Evolutionary conservation across 2,329 filamentous ascomycete species (phyloP).

Genomic region (Dactylellina cionopaga): DNA sequence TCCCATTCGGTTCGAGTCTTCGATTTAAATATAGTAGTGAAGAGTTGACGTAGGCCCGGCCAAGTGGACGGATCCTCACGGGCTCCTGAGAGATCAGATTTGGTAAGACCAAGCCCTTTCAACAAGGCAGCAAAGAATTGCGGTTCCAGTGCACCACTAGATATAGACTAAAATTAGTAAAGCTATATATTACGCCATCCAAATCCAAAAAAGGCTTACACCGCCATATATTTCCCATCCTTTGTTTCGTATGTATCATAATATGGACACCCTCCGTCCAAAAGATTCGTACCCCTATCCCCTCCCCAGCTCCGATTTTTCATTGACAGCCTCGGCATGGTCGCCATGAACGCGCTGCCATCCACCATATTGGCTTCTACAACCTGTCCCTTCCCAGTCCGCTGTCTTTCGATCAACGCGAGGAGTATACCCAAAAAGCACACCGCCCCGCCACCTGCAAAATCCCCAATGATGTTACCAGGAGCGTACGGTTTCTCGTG

Average conservation of each 20-base stretch:
- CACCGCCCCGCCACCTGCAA: conserved; percentile 85
- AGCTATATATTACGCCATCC: neutral
- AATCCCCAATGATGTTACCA: conserved; percentile 86
- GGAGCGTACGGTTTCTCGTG: conserved; percentile 76
- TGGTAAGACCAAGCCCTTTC: conserved; percentile 71
- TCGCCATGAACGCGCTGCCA: conserved; percentile 79
- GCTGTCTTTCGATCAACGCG: conserved; percentile 74
- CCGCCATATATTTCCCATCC: conserved; percentile 81
- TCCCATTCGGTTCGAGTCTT: conserved; percentile 86
- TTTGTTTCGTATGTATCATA: conserved; percentile 89
- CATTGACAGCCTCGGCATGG: conserved; percentile 76
- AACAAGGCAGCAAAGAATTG: conserved; percentile 80
- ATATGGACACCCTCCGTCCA: conserved; percentile 87
- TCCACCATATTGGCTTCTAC: conserved; percentile 98
- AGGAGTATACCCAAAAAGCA: conserved; percentile 84
- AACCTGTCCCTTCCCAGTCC: conserved; percentile 79
- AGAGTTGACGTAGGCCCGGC: conserved; percentile 71
- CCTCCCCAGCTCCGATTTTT: conserved; percentile 72
- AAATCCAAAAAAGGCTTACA: conserved; percentile 60
- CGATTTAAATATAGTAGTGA: conserved; percentile 72
- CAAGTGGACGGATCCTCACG: conserved; percentile 73
- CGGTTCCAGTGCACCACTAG: conserved; percentile 84
- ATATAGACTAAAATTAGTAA: conserved; percentile 68
- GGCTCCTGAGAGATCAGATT: conserved; percentile 63
- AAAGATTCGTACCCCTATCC: conserved; percentile 71